phyloP scores from a whole-genome alignment of 129 eudicot genomes.

The Escallonia rubra region DNA sequence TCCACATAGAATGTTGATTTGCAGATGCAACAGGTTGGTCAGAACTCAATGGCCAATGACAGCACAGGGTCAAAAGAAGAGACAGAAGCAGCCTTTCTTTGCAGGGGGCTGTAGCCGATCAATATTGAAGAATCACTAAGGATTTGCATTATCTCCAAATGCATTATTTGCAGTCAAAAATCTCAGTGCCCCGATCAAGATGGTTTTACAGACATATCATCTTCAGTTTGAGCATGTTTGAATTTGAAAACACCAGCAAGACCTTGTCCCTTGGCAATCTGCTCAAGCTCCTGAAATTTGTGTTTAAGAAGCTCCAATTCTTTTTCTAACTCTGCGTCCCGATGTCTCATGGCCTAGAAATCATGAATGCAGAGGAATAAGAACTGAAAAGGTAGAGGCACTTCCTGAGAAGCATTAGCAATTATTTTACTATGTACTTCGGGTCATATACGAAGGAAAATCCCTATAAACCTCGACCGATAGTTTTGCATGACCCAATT shows the following conservation, averaged over 20 bases:
- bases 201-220: conserved; percentile 36
- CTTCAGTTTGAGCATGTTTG: conserved; percentile 30
- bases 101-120: conserved; percentile 6
- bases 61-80: conserved; percentile 11
- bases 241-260: conserved; percentile 65
- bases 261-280: conserved; percentile 57
- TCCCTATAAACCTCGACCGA: too few relatives aligned
- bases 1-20: not conserved
- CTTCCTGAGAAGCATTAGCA: too few relatives aligned
- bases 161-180: conserved; percentile 20
- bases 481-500: too few relatives aligned
- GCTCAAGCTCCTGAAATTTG: conserved; percentile 65
- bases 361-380: too few relatives aligned
- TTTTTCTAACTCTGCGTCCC: conserved; percentile 65
- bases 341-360: conserved; percentile 47
- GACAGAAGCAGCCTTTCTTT: conserved; percentile 10
- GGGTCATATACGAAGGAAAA: too few relatives aligned
- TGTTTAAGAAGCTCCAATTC: conserved; percentile 60
- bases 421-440: too few relatives aligned
- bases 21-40: not conserved
- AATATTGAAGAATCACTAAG: conserved; percentile 6
- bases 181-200: conserved; percentile 25
- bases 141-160: conserved; percentile 2
- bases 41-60: conserved; percentile 4
- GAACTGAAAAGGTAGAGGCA: too few relatives aligned